Base-by-base conservation (phyloP, 2,329 filamentous ascomycete genomes). In the Lasiodiplodia sp. region DNA sequence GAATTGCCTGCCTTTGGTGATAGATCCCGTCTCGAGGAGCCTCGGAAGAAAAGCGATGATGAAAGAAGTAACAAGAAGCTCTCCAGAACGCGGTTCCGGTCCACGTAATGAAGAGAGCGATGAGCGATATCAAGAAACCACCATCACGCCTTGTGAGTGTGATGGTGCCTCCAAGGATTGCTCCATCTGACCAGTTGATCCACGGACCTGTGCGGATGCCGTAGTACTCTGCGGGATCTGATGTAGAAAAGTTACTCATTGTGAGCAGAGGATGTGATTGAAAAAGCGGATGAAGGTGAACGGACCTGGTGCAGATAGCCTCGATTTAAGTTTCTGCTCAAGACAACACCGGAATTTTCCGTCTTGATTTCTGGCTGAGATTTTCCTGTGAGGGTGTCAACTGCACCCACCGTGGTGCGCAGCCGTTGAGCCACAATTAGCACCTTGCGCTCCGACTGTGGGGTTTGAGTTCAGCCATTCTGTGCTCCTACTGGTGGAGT, bases 101-200 rank as follows among this genome's bases (percentile, higher is more conserved):
- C 14, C 75, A 52, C 2, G 71, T 71, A 10, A 79, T 70, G 67
- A 79, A 80, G 10, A 77, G 73, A 21, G 79, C 77, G 1, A 78
- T 37, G 68, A 79, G 79, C 3, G 77, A 76, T 28, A 78, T 75
- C n/a, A 80, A 67, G 1, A 80, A 62, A 21, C 71, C 75, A 4
- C 75, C 79, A 58, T 78, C 70, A 1, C 69, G 65, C 5, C 70
- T 69, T 0, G 44, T 47, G 44, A 47, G 44, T 0, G 44, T 47
- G n/a, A 47, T 47, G n/a, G 44, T 47, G 68, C 73, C 0, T 79
- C 79, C 79, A 2, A 72, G 49, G 5, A 79, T 68, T 4, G 68
- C 66, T 2, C 79, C 78, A 34, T 73, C 69, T 10, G 74, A 75
- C 75, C 74, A 79, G 64, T 80, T 75, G 1, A 71, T 78, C 78